Evolutionary conservation across 129 eudicot species (phyloP).

Genomic region (Chrysanthemum makinoi): DNA sequence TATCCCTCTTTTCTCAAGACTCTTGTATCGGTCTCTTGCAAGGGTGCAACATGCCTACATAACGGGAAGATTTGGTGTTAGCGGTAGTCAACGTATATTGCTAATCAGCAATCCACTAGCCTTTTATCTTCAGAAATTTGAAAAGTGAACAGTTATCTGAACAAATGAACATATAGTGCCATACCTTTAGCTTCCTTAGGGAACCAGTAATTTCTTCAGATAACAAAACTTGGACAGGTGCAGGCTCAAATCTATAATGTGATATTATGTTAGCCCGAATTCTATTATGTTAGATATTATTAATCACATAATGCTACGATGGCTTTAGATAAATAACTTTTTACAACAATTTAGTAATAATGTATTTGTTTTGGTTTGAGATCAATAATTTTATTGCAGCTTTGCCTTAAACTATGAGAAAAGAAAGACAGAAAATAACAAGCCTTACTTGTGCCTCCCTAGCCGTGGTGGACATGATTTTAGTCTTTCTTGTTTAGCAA

Average conservation of each 20-base stretch:
- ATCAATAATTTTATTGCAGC: neutral
- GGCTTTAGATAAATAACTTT: too few species aligned
- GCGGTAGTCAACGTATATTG: neutral
- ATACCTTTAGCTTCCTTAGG: constrained; percentile 30
- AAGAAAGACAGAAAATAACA: neutral
- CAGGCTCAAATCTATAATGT: constrained; percentile 76
- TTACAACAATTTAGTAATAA: too few species aligned
- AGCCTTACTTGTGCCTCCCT: constrained; percentile 75
- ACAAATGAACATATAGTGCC: neutral
- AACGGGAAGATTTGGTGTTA: neutral
- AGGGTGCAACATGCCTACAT: constrained; percentile 83
- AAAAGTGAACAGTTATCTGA: neutral
- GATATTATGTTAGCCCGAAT: neutral
- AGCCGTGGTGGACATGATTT: constrained; percentile 77
- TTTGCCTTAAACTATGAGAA: neutral
- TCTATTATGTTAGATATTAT: neutral
- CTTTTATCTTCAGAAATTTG: neutral
- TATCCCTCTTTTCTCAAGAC: constrained; percentile 90
- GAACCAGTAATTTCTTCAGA: constrained; percentile 91
- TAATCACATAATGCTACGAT: neutral
- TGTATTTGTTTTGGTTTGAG: too few species aligned
- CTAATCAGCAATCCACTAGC: neutral
- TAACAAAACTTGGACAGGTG: constrained; percentile 80
- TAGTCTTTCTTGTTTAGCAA: constrained; percentile 72
- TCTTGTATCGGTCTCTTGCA: constrained; percentile 87